Conservation (phyloP, 176 grass and related monocot species). For the Pontederia crassipes region DNA sequence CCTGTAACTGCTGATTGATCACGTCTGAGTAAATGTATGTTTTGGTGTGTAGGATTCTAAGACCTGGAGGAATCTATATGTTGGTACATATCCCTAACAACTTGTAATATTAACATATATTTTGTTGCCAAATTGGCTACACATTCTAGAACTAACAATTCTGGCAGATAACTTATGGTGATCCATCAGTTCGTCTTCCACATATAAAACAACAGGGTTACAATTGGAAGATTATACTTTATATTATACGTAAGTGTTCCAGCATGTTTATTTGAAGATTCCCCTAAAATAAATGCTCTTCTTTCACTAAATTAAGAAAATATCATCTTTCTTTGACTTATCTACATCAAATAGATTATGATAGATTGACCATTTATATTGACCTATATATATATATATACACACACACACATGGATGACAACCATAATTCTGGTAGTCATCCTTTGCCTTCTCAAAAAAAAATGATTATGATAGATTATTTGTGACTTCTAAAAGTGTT, state of each 20-base stretch:
- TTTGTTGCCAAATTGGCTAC: not conserved
- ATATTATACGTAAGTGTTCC: slow-evolving; percentile 47
- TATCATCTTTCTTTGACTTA: no score
- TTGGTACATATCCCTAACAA: slow-evolving; percentile 37
- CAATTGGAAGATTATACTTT: slow-evolving; percentile 39
- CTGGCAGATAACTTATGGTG: slow-evolving; percentile 88
- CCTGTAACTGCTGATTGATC: slow-evolving; percentile 1
- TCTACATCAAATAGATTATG: no score
- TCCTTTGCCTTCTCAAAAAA: no score
- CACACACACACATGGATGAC: no score
- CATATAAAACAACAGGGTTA: slow-evolving; percentile 47
- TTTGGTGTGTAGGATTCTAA: slow-evolving; percentile 50
- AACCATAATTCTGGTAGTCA: no score
- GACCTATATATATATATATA: no score
- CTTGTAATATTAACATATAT: not conserved
- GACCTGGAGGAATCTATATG: slow-evolving; percentile 58
- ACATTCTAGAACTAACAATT: slow-evolving; percentile 7
- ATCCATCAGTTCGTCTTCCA: slow-evolving; percentile 52
- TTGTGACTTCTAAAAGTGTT: no score
- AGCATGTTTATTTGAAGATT: not conserved
- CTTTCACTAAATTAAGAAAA: no score
- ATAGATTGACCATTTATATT: no score
- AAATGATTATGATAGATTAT: no score
- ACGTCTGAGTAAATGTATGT: not conserved
- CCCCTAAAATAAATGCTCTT: no score